Conservation (phyloP, 2,329 filamentous ascomycete species). For the Cercospora sojina region DNA sequence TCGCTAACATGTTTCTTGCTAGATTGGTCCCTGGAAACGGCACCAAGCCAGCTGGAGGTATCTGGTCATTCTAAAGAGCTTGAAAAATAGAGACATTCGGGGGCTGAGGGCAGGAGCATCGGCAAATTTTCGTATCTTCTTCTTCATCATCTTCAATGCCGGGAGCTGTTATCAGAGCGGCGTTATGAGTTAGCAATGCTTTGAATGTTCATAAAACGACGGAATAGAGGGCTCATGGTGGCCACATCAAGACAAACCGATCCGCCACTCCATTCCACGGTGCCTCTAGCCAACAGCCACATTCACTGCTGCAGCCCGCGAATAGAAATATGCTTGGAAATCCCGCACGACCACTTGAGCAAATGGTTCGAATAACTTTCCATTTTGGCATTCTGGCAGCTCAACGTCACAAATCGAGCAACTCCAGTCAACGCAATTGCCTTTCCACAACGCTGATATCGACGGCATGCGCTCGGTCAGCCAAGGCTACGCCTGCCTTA, state of each 20-base stretch:
- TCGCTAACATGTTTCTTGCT: background rate
- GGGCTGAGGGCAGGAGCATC: background rate
- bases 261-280: background rate
- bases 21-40: slow-evolving; percentile 8
- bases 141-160: background rate
- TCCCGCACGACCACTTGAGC: background rate
- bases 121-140: background rate
- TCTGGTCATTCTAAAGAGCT: slow-evolving; percentile 5
- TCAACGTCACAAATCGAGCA: no score
- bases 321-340: background rate
- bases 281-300: background rate
- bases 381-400: no score
- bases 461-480: background rate
- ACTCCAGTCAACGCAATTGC: no score
- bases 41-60: slow-evolving; percentile 2
- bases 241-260: background rate
- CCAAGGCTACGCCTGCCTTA: background rate
- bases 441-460: background rate
- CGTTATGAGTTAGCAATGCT: background rate
- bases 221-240: background rate
- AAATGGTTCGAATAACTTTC: no score
- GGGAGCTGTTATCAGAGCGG: background rate
- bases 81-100: background rate
- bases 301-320: background rate
- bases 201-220: background rate